Evolutionary conservation across 768 basidiomycete genomes (phyloP).

Genomic region (Pholiota microspora): DNA sequence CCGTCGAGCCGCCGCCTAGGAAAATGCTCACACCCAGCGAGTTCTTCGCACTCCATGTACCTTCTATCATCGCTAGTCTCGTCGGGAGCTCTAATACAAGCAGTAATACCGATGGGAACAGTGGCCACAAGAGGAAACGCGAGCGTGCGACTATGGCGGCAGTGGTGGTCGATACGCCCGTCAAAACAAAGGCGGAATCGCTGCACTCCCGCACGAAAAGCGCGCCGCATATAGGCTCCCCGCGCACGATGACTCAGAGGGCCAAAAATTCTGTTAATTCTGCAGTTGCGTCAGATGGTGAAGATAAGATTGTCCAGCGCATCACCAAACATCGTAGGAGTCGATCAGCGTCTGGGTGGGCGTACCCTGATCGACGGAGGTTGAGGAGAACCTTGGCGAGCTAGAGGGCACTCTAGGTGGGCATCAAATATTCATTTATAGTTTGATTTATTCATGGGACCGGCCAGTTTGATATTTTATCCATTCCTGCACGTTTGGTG

Average conservation of each 20-base stretch:
- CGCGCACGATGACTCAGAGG: slow-evolving; percentile 3
- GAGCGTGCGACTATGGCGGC: background rate
- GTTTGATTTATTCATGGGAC: too few species aligned
- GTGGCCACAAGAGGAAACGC: background rate
- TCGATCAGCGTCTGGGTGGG: slow-evolving; percentile 27
- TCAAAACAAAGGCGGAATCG: background rate
- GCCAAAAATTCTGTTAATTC: background rate
- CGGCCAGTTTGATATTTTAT: too few species aligned
- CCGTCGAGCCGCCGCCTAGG: slow-evolving; percentile 3
- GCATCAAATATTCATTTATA: too few species aligned
- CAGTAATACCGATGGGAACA: background rate
- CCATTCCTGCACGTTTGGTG: too few species aligned
- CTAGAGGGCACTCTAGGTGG: too few species aligned
- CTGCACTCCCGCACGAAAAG: slow-evolving; percentile 22
- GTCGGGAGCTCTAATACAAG: background rate
- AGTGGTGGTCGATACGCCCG: background rate
- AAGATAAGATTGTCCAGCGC: slow-evolving; percentile 8
- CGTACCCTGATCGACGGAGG: slow-evolving; percentile 20
- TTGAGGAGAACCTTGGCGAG: background rate
- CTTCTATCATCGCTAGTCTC: slow-evolving; percentile 9
- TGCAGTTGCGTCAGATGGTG: background rate
- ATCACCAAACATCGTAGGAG: slow-evolving; percentile 25
- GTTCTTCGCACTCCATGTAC: slow-evolving; percentile 20
- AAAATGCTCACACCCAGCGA: slow-evolving; percentile 20
- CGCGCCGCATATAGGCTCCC: slow-evolving; percentile 14